Conservation (phyloP, 2,329 filamentous ascomycete species). For the Colletotrichum australisinense region DNA sequence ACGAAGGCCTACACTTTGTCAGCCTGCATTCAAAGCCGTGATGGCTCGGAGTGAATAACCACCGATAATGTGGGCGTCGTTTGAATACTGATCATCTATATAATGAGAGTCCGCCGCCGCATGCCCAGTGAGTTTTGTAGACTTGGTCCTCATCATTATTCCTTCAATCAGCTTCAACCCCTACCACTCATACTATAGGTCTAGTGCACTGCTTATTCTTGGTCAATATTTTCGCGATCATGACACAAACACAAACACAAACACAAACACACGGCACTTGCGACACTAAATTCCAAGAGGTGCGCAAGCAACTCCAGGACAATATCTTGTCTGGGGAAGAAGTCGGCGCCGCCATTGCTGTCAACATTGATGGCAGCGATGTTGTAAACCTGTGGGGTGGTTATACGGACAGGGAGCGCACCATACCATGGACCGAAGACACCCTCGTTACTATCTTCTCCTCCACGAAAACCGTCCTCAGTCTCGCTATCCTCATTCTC, state of each 20-base stretch:
- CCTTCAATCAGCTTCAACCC: background rate
- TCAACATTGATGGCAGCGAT: constrained; percentile 52
- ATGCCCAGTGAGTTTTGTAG: too few species aligned
- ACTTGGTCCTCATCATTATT: background rate
- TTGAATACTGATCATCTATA: background rate
- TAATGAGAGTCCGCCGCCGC: background rate
- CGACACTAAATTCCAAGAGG: constrained; percentile 47
- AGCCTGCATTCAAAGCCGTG: background rate
- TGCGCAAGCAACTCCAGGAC: constrained; percentile 48
- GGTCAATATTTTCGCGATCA: background rate
- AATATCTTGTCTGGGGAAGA: constrained; percentile 51
- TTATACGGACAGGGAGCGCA: constrained; percentile 43
- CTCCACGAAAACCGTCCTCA: constrained; percentile 50
- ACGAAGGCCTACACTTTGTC: background rate
- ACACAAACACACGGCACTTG: constrained; percentile 49
- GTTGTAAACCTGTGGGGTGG: constrained; percentile 60
- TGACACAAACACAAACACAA: constrained; percentile 43
- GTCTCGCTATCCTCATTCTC: constrained; percentile 50
- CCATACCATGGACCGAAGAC: constrained; percentile 48
- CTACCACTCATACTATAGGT: too few species aligned
- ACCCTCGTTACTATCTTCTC: constrained; percentile 55
- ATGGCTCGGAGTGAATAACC: background rate
- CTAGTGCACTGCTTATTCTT: background rate
- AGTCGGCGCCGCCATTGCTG: constrained; percentile 54
- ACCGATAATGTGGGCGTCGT: background rate